Evolutionary conservation across 202 grass and related monocot genomes (phyloP), one percentile per base, ranked within the genome.

Genomic region (Musa balbisiana): DNA sequence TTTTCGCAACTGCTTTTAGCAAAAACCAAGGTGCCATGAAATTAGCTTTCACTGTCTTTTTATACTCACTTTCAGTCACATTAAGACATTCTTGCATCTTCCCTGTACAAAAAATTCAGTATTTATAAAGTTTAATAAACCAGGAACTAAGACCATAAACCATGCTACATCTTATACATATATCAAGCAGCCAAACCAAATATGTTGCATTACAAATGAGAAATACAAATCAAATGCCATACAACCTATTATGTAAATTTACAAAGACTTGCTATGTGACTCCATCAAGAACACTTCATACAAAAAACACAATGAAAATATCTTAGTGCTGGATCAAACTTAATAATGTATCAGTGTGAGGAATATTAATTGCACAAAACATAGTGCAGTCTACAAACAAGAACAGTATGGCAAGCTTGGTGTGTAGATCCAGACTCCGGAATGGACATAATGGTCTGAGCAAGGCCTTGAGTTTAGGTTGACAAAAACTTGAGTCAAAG

Each of bases 1-100:
- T 24, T 62, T 89, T 97, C 2, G 90, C 79, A 0, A 81, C 65
- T 9, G 90, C 84, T 74, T 93, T 97, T 25, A 87, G 64, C 11
- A 97, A 79, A 82, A 93, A 87, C 88, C 88, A 97, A 15, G 90
- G 90, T 14, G 93, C 89, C 77, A 81, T 83, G 12, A 87, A 81
- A 67, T 97, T 97, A 25, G 80, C 71, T 76, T 86, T 86, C 2
- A 97, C 78, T 11, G 84, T 93, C 77, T 86, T 93, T 22, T 77
- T 87, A 79, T 86, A 84, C 27, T 92, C 88, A 20, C 87, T 67
- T 84, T 97, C 88, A 54, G 82, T 89, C 51, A 87, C 76, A 68
- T 72, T 78, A 8, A 97, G 88, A 70, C 73, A 89, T 60, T 91
- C 86, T 75, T 86, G 86, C 62, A 97, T 80, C 27, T 88, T 85